Evolutionary conservation across 495 filamentous ascomycete species (phyloP).

Genomic region (Trichoderma erinaceum): DNA sequence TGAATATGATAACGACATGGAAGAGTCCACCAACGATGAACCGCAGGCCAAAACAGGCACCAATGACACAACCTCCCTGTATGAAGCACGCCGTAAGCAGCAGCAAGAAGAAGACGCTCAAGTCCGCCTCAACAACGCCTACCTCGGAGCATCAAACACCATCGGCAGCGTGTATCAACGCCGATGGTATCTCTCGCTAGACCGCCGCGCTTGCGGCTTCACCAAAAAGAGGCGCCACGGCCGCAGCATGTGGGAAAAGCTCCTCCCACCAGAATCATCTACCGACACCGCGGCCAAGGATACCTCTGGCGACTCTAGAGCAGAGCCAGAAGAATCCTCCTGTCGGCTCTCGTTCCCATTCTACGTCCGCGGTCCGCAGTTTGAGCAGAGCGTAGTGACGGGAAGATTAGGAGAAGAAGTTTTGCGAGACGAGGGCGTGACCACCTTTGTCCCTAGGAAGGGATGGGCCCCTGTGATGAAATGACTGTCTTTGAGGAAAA

Average conservation of each 20-base stretch:
- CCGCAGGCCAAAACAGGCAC: not conserved
- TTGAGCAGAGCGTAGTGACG: constrained; percentile 58
- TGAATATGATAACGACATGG: not conserved
- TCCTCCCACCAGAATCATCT: constrained; percentile 16
- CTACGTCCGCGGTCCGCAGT: constrained; percentile 49
- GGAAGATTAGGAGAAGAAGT: constrained; percentile 52
- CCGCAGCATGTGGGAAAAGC: constrained; percentile 19
- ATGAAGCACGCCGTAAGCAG: constrained; percentile 28
- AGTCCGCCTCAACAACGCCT: constrained; percentile 57
- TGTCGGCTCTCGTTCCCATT: constrained; percentile 45
- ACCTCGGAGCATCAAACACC: constrained; percentile 54
- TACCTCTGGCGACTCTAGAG: not conserved
- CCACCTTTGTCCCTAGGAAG: constrained; percentile 46
- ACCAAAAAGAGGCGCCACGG: constrained; percentile 24
- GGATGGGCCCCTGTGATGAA: constrained; percentile 53
- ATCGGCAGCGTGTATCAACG: constrained; percentile 61
- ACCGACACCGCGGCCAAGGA: constrained; percentile 3
- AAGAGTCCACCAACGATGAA: not conserved
- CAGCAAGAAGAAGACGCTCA: constrained; percentile 38
- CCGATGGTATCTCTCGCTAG: constrained; percentile 55
- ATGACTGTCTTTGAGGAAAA: constrained; percentile 21
- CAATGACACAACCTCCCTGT: constrained; percentile 18
- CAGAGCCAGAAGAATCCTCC: not conserved
- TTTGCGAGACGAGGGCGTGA: constrained; percentile 51
- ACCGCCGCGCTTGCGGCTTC: constrained; percentile 51